Percentiles rank a stretch among this genome's conserved stretches.
Evolutionary conservation across 1,284 basidiomycete genomes (phyloP).

Genomic region (Puccinia novopanici): DNA sequence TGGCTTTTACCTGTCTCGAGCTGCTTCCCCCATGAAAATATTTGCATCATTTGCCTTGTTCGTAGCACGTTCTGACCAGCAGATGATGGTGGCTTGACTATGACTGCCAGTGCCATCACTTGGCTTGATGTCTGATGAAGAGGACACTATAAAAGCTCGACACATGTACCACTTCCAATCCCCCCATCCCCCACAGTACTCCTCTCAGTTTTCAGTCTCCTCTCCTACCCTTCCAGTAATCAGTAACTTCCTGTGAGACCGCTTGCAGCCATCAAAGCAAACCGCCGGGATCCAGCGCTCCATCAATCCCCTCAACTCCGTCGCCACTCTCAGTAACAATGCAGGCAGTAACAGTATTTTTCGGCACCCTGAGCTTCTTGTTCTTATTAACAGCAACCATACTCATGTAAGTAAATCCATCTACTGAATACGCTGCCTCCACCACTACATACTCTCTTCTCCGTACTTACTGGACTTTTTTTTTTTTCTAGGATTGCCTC

Average conservation of each 20-base stretch:
- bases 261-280: background rate
- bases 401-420: slow-evolving; percentile 26
- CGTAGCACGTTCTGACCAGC: background rate
- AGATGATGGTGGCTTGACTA: background rate
- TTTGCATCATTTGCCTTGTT: background rate
- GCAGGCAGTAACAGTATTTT: slow-evolving; percentile 23
- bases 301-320: background rate
- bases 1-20: background rate
- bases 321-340: slow-evolving; percentile 1
- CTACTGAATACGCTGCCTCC: background rate
- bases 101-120: background rate
- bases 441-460: background rate
- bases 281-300: background rate
- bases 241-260: background rate
- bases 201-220: background rate
- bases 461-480: background rate
- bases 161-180: background rate
- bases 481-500: slow-evolving; percentile 32
- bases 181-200: too few species aligned
- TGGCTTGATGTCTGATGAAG: background rate
- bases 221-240: background rate
- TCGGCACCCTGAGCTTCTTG: slow-evolving; percentile 34
- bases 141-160: background rate
- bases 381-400: slow-evolving; percentile 28
- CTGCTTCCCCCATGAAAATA: background rate